Base-by-base conservation (phyloP, 306 rosid species). In the Ormosia emarginata region DNA sequence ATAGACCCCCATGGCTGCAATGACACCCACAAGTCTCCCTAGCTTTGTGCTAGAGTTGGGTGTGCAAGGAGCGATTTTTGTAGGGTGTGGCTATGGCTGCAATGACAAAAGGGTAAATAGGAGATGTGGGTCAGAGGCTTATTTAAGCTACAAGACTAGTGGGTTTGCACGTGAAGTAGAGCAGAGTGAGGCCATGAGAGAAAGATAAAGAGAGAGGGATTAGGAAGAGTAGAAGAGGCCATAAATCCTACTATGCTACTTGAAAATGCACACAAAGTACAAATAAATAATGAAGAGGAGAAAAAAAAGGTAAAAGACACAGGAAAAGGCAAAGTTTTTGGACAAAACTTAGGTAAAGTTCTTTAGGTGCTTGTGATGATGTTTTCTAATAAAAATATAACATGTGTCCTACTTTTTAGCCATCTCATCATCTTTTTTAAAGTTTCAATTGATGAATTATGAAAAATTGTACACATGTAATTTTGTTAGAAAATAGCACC, bases 1-100 rank as follows among this genome's bases (percentile, higher is more conserved):
- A 24, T 93, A 88, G 43, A 91, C 79, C 83, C 94, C 88, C 90
- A 90, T 85, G 79, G 74, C 29, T 12, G 90, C 88, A 88, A 90
- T 88, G 79, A 85, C 71, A 66, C 83, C 82, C 63, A 82, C 79
- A 64, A 86, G 87, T 75, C 85, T 91, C 79, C 89, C 90, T 83
- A 93, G 90, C 86, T 91, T 91, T 82, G 71, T 17, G 74, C 82
- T 29, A 59, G 4, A 8, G 49, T 43, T 43, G 49, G 29, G 7
- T 24, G 56, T 37, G 53, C 14, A 12, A 24, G 24, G 24, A 24
- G 24, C 24, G 24, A 1, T 24, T 24, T 24, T 24, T 24, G 1
- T 24, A 24, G 24, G 24, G 5, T 49, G 49, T 12, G 15, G 56
- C 4, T 24, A 24, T 24, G n/a, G 55, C 14, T 11, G 58, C 0